Conservation (phyloP, 176 grass and related monocot genomes). For the Phoenix dactylifera region DNA sequence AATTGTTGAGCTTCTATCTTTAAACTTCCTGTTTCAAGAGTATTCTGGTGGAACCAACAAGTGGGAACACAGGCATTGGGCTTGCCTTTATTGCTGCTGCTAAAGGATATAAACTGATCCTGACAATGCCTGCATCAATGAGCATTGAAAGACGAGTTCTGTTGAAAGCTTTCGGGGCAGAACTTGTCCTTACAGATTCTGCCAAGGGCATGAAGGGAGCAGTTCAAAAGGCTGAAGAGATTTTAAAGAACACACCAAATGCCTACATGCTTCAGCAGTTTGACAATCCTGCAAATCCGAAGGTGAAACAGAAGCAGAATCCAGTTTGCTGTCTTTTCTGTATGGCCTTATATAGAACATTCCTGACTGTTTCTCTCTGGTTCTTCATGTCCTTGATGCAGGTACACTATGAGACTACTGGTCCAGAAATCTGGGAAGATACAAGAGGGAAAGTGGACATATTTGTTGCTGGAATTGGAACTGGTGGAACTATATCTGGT, state of each 20-base stretch:
- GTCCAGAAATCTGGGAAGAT: constrained; percentile 98
- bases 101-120: constrained; percentile 80
- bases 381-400: constrained; percentile 28
- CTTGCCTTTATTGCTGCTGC: constrained; percentile 95
- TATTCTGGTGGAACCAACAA: constrained; percentile 87
- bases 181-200: constrained; percentile 80
- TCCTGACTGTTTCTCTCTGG: background rate
- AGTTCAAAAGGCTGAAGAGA: constrained; percentile 80
- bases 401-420: constrained; percentile 92
- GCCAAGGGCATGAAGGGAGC: constrained; percentile 95
- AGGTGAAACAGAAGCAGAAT: constrained; percentile 23
- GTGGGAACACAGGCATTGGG: constrained; percentile 92
- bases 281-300: constrained; percentile 93
- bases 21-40: constrained; percentile 26
- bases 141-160: constrained; percentile 94
- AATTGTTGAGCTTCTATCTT: no score
- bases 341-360: background rate
- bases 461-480: constrained; percentile 90
- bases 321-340: background rate
- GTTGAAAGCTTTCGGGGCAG: constrained; percentile 82
- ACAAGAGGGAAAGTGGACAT: constrained; percentile 87
- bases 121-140: constrained; percentile 93
- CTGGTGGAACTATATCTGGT: constrained; percentile 89
- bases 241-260: constrained; percentile 71
- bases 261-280: constrained; percentile 95